These are phyloP conservation scores for Elsinoe batatas DNA, from an alignment of 2,329 filamentous ascomycete species.

Conservation along the genomic window DNA sequence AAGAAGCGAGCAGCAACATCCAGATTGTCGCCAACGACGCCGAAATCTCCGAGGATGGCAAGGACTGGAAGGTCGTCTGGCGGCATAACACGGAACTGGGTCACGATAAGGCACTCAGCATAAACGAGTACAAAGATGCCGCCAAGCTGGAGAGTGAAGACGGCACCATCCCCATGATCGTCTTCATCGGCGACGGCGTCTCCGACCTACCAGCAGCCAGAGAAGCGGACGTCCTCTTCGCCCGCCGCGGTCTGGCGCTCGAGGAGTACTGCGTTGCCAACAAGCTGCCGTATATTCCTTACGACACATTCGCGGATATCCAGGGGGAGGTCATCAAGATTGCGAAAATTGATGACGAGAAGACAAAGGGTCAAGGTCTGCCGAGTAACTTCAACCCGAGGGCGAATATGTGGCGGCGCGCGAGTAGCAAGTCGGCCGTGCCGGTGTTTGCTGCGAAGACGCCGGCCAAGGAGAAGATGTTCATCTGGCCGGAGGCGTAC, in stretches of 20 bases:
- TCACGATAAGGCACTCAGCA: constrained; percentile 57
- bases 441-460: constrained; percentile 42
- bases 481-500: constrained; percentile 53
- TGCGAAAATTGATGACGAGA: constrained; percentile 48
- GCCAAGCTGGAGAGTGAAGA: constrained; percentile 48
- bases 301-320: constrained; percentile 58
- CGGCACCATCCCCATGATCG: constrained; percentile 53
- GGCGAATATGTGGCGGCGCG: constrained; percentile 57
- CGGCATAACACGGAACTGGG: constrained; percentile 54
- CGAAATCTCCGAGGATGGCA: constrained; percentile 48
- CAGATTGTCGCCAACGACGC: constrained; percentile 61
- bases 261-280: constrained; percentile 59
- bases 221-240: constrained; percentile 59
- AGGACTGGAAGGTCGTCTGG: constrained; percentile 57
- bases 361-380: constrained; percentile 50
- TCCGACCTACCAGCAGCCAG: constrained; percentile 57
- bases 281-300: constrained; percentile 49
- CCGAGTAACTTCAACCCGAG: constrained; percentile 56
- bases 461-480: constrained; percentile 52
- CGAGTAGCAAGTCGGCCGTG: constrained; percentile 48
- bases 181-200: constrained; percentile 62
- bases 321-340: constrained; percentile 51
- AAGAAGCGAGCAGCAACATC: constrained; percentile 49
- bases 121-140: constrained; percentile 49
- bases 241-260: constrained; percentile 52